phyloP scores from a whole-genome alignment of 768 basidiomycete genomes.

The Macrocybe gigantea region DNA sequence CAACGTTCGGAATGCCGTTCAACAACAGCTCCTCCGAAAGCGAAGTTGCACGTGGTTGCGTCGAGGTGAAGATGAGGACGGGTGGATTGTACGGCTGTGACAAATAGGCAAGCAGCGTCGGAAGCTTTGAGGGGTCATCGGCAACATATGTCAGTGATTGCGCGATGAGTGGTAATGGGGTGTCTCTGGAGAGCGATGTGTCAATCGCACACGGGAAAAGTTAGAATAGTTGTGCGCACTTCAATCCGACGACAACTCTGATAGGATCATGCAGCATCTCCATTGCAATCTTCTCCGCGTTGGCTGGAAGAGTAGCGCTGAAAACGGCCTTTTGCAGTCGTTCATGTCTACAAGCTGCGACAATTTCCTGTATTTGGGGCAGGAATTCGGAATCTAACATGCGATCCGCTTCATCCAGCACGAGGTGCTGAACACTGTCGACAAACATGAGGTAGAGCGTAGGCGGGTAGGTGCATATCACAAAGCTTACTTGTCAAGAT shows the following conservation, averaged over 20 bases:
- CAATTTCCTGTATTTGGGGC: conserved; percentile 81
- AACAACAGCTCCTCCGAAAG: conserved; percentile 77
- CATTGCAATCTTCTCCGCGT: conserved; percentile 83
- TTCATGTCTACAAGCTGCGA: conserved; percentile 67
- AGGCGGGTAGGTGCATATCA: neutral
- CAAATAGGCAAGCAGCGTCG: conserved; percentile 78
- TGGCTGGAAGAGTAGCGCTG: conserved; percentile 90
- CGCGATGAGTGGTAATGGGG: conserved; percentile 84
- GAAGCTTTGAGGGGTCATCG: conserved; percentile 90
- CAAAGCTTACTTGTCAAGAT: conserved; percentile 62
- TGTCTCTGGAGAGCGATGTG: conserved; percentile 55
- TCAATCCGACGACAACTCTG: conserved; percentile 92
- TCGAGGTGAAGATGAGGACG: conserved; percentile 84
- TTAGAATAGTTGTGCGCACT: conserved; percentile 46
- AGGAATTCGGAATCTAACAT: conserved; percentile 88
- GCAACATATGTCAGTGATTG: conserved; percentile 91
- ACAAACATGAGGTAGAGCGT: neutral
- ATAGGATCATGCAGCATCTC: conserved; percentile 81
- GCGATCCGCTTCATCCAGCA: conserved; percentile 90
- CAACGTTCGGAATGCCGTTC: conserved; percentile 74
- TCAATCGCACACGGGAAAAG: conserved; percentile 1
- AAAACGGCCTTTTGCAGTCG: conserved; percentile 83
- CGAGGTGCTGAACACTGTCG: conserved; percentile 73
- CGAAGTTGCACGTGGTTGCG: conserved; percentile 80
- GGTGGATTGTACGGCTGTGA: conserved; percentile 84